phyloP scores from a whole-genome alignment of 352 stramenopile genomes.

The Globisporangium echinulatum region DNA sequence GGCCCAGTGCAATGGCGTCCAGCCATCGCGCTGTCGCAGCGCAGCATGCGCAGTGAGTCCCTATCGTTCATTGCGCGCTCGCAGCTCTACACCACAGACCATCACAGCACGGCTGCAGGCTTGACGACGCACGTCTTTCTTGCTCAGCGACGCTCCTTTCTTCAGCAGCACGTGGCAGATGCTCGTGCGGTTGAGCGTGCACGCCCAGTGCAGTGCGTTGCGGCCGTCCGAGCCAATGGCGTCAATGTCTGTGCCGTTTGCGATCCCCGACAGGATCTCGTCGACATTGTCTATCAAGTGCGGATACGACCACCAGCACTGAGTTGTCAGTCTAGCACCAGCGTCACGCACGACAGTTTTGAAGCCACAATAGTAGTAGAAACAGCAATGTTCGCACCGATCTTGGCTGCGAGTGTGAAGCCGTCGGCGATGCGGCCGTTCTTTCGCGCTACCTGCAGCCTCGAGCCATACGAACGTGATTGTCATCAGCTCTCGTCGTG shows the following conservation, averaged over 20 bases:
- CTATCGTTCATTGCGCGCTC: too few relatives aligned
- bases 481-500: background rate
- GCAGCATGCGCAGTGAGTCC: too few relatives aligned
- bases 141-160: slow-evolving; percentile 67
- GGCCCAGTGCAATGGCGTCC: slow-evolving; percentile 72
- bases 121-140: slow-evolving; percentile 50
- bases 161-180: slow-evolving; percentile 81
- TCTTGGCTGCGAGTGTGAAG: slow-evolving; percentile 75
- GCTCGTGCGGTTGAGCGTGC: slow-evolving; percentile 62
- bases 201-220: slow-evolving; percentile 79
- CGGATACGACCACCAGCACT: background rate
- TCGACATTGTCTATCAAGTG: slow-evolving; percentile 55
- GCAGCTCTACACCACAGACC: background rate
- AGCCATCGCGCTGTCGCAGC: slow-evolving; percentile 46
- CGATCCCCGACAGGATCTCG: slow-evolving; percentile 58
- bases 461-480: background rate
- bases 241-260: slow-evolving; percentile 70
- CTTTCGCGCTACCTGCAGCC: slow-evolving; percentile 31
- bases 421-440: slow-evolving; percentile 41
- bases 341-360: background rate
- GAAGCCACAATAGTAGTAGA: background rate
- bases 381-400: slow-evolving; percentile 15
- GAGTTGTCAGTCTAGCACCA: background rate
- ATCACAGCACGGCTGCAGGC: background rate
- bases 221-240: slow-evolving; percentile 66